Percentiles rank a stretch among this genome's conserved stretches.
Evolutionary conservation across 2,329 filamentous ascomycete genomes (phyloP).

Genomic region (Phialophora expanda): DNA sequence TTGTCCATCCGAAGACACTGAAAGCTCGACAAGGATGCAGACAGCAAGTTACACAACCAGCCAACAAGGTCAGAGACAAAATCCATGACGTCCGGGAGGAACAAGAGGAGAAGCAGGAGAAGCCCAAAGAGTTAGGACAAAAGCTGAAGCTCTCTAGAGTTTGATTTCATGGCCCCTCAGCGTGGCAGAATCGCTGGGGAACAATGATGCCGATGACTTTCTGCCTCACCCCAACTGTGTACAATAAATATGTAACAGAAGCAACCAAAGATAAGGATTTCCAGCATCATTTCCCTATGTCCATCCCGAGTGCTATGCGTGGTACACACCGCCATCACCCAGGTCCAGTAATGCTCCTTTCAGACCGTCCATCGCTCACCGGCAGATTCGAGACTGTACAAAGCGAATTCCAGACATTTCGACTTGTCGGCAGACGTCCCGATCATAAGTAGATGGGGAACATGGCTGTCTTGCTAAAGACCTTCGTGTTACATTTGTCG

Average conservation of each 20-base stretch:
- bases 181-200: neutral
- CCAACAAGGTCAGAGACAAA: neutral
- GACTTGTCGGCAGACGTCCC: neutral
- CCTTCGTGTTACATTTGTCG: slow-evolving; percentile 48
- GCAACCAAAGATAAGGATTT: neutral
- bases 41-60: neutral
- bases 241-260: slow-evolving; percentile 1
- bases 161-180: neutral
- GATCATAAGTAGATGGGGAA: slow-evolving; percentile 54
- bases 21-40: neutral
- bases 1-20: neutral
- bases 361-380: neutral
- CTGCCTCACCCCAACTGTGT: neutral
- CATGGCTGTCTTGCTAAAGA: slow-evolving; percentile 50
- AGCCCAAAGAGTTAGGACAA: neutral
- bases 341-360: neutral
- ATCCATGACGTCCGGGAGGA: neutral
- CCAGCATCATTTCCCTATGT: neutral
- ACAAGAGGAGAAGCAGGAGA: neutral
- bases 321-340: neutral
- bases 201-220: neutral
- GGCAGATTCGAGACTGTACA: neutral
- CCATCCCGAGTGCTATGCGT: neutral
- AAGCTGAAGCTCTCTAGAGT: neutral
- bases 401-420: neutral